Evolutionary conservation across 768 basidiomycete species (phyloP), one percentile per base, ranked within the genome.

Genomic region (Mycena sanguinolenta): DNA sequence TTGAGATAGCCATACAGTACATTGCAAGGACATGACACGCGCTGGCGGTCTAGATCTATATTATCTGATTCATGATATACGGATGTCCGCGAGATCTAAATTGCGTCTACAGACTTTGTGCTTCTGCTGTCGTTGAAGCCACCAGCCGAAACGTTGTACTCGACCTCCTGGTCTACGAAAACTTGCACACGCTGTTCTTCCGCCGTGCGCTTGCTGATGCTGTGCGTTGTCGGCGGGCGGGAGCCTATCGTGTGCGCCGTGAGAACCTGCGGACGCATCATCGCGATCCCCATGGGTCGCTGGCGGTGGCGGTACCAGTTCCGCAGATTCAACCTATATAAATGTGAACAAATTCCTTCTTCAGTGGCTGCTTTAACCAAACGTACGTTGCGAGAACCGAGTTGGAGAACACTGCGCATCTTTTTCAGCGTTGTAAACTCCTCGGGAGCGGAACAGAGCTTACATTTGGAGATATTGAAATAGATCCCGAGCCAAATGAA

Each of bases 131-230:
- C 58, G 25, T 55, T 36, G 16, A 71, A 66, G 54, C 58, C 49
- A 13, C 34, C 53, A 8, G 63, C 54, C 10, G 39, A 27, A 39
- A 59, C 67, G 27, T 63, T 64, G 28, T 71, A 71, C 23, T 71
- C 65, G 19, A 71, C 65, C 52, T 71, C 65, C 17, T 71, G 70
- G 42, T 71, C 65, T 9, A 71, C 65, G n/a, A 63, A 71, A 0
- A 71, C 70, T 25, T 71, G 65, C 70, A 71, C 67, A n/a, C 57
- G 61, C 36, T 28, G 25, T 28, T 27, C 8, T 13, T 58, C 54
- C 14, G 34, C 25, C 14, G 27, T 28, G 39, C 60, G 50, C 38
- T 50, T 68, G 39, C 49, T n/a, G n/a, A n/a, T n/a, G n/a, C n/a
- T n/a, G n/a, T n/a, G n/a, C 64, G 23, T 4, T n/a, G 23, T 38